phyloP scores from a whole-genome alignment of 2,329 filamentous ascomycete species.

The Trichocomaceae sp. region DNA sequence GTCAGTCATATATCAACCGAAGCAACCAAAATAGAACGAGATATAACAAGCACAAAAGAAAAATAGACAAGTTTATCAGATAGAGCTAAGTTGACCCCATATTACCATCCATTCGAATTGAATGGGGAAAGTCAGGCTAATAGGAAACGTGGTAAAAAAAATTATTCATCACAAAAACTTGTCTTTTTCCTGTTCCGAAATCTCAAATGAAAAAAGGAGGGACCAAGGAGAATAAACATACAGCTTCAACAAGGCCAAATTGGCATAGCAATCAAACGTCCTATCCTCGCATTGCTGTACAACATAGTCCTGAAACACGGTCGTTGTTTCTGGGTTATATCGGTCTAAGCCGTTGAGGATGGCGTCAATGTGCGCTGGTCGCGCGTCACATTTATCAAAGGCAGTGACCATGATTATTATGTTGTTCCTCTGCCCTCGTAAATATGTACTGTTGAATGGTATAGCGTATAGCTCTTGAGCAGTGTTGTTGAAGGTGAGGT shows the following conservation, averaged over 20 bases:
- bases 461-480: not conserved
- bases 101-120: slow-evolving; percentile 44
- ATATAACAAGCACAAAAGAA: not conserved
- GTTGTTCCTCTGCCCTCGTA: not conserved
- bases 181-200: not conserved
- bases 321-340: slow-evolving; percentile 96
- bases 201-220: slow-evolving; percentile 11
- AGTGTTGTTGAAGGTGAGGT: not conserved
- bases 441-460: not conserved
- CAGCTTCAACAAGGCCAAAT: slow-evolving; percentile 93
- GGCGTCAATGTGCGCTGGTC: slow-evolving; percentile 82
- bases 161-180: slow-evolving; percentile 64
- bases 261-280: slow-evolving; percentile 93
- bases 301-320: slow-evolving; percentile 89
- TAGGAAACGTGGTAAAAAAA: slow-evolving; percentile 81
- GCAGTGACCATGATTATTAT: slow-evolving; percentile 31
- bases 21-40: not conserved
- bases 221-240: slow-evolving; percentile 44
- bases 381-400: slow-evolving; percentile 83
- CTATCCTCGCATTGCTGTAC: slow-evolving; percentile 89
- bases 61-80: slow-evolving; percentile 52
- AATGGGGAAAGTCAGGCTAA: slow-evolving; percentile 66
- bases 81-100: slow-evolving; percentile 70
- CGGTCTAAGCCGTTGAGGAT: slow-evolving; percentile 97
- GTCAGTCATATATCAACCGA: not conserved